Evolutionary conservation across 2,329 filamentous ascomycete genomes (phyloP), one percentile per base, ranked within the genome.

Genomic region (Diaporthe aspalathi): DNA sequence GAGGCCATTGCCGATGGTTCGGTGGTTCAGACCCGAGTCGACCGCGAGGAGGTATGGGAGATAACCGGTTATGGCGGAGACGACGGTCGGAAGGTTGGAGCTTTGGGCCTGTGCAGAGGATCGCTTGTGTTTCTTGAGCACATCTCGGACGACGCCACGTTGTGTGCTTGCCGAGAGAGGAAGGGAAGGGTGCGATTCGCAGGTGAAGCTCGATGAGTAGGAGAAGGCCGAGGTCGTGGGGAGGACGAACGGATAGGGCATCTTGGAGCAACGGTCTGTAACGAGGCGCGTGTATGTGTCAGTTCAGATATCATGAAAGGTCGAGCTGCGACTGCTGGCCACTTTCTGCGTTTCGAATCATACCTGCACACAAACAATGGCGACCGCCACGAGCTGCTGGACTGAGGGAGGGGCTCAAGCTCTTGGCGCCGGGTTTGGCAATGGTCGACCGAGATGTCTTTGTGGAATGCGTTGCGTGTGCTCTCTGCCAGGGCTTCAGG

Each of bases 221-320:
- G 93, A 91, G 78, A 97, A 92, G 68, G 92, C 89, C 43, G 94
- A 97, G 6, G 95, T 98, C 0, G 95, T 98, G 2, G 96, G 95
- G 40, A 98, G 89, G 14, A 89, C 84, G 78, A 97, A 98, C 16
- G 93, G 92, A 79, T 93, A 98, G 40, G 95, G 95, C 96, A 98
- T 98, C 52, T 77, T 83, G 75, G 52, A n/a, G 24, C 43, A 1
- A 72, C 74, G 1, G 22, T 68, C 40, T 50, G 35, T 22, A 20
- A 24, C 38, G 27, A 47, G 9, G 9, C n/a, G 66, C 14, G 8
- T 62, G 47, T 45, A 43, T 14, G 8, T 62, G 47, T 50, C 40
- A 74, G 45, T 52, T 49, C 62, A 65, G 22, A 6, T 45, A 22
- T 20, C 8, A 16, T 6, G 20, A 24, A 8, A 47, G 17, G 24